These are phyloP conservation scores for Gymnopilus dilepis DNA, from an alignment of 768 basidiomycete genomes.

Conservation along the genomic window DNA sequence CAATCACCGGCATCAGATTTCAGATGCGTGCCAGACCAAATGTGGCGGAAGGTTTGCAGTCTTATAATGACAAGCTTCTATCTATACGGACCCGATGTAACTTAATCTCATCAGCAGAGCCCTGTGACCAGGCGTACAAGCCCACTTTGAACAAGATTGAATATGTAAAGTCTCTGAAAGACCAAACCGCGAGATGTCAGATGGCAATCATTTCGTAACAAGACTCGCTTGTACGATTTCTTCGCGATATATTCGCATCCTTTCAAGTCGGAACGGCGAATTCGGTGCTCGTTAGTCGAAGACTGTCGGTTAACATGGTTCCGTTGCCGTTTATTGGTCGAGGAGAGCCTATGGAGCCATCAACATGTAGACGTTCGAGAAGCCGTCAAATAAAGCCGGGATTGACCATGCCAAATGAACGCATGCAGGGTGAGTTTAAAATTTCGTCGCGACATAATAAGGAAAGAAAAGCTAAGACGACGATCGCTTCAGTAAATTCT, in stretches of 20 bases:
- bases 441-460: constrained; percentile 6
- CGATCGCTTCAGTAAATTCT: constrained; percentile 1
- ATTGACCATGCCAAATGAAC: not conserved
- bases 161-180: not conserved
- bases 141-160: not conserved
- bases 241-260: not conserved
- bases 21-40: not conserved
- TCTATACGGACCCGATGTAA: not conserved
- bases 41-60: not conserved
- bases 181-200: constrained; percentile 1
- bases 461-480: constrained; percentile 1
- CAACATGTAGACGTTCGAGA: not conserved
- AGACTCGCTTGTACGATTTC: not conserved
- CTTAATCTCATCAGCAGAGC: not conserved
- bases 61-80: not conserved
- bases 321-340: not conserved
- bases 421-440: constrained; percentile 4
- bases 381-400: not conserved
- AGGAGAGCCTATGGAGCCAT: not conserved
- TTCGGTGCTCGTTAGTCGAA: not conserved
- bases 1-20: not conserved
- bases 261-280: not conserved
- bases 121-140: not conserved
- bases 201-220: constrained; percentile 1
- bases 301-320: not conserved